These are phyloP conservation scores for Fusarium caatingaense DNA, from an alignment of 2,329 filamentous ascomycete genomes.

Conservation along the genomic window DNA sequence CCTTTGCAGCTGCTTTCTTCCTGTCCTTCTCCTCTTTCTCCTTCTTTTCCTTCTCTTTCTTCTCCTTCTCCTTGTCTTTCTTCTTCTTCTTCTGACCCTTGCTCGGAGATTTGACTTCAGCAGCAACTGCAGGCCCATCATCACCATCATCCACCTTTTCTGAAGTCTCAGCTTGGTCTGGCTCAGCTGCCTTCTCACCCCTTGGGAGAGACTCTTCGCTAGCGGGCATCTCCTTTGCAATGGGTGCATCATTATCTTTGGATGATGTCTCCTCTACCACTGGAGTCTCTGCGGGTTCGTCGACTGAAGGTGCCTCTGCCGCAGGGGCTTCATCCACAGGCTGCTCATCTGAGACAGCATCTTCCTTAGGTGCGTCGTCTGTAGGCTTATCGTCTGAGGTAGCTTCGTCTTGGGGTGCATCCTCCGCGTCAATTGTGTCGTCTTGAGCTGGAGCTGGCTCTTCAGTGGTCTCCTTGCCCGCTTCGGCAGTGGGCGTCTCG, in stretches of 20 bases:
- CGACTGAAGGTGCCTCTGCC: constrained; percentile 2
- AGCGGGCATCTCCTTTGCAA: constrained; percentile 1
- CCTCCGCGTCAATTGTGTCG: constrained; percentile 3
- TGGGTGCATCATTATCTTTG: background rate
- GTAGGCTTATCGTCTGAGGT: constrained; percentile 2
- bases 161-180: background rate
- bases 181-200: constrained; percentile 5
- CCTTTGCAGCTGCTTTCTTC: constrained; percentile 34
- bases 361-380: background rate
- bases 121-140: constrained; percentile 20
- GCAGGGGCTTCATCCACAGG: background rate
- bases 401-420: constrained; percentile 7
- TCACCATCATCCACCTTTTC: constrained; percentile 23
- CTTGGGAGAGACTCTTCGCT: constrained; percentile 1
- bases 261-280: constrained; percentile 3
- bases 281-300: constrained; percentile 2
- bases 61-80: constrained; percentile 53
- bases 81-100: constrained; percentile 42
- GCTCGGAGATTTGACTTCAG: constrained; percentile 27
- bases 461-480: constrained; percentile 7
- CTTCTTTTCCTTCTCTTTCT: constrained; percentile 34
- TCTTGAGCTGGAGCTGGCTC: constrained; percentile 14
- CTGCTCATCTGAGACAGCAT: constrained; percentile 6
- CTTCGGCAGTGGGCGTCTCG: constrained; percentile 9
- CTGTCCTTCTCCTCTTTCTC: constrained; percentile 28